Evolutionary conservation across 768 basidiomycete species (phyloP), one percentile per base, ranked within the genome.

Genomic region (Cystobasidium ongulense): DNA sequence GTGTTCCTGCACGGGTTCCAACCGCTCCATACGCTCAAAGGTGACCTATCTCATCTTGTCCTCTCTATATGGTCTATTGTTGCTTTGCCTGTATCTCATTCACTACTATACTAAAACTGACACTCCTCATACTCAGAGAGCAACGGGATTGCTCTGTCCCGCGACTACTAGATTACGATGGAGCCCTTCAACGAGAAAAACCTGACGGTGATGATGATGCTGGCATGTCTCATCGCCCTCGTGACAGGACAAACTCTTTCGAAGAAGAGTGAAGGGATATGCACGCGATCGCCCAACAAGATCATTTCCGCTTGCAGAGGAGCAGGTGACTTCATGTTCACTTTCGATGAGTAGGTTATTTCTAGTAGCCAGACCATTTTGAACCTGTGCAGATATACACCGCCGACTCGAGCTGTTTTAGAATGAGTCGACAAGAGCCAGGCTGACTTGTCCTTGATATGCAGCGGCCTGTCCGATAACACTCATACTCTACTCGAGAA

Each of bases 401-500:
- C 39, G 7, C 39, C 39, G 39, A 17, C 39, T 39, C 39, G n/a
- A n/a, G n/a, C n/a, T n/a, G 39, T 39, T 7, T 39, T 39, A 39
- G 7, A 39, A 7, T 7, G 8, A 39, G 17, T 7, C 39, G 39
- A 39, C 39, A 17, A 39, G 7, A 39, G 39, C 39, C n/a, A n/a
- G n/a, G 39, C 39, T 50, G 46, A 50, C 46, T 3, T 50, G 39
- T 21, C 46, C 4, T 21, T 50, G 46, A 21, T 50, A 11, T 21
- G 46, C 46, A 61, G 57, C 23, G 57, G 57, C 2, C 57, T 25
- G 3, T 61, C 29, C 23, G 29, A 61, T 38, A 33, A 15, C 11
- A 31, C 29, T 15, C 7, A n/a, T 15, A 31, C 17, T 15, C 29
- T 61, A 23, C 8, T 61, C 81, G 76, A 93, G 85, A 76, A 91